A percentile compares a stretch with the other conserved stretches of the same genome.
These are phyloP conservation scores for Cladophialophora exuberans DNA, from an alignment of 2,329 filamentous ascomycete species.

Conservation along the genomic window DNA sequence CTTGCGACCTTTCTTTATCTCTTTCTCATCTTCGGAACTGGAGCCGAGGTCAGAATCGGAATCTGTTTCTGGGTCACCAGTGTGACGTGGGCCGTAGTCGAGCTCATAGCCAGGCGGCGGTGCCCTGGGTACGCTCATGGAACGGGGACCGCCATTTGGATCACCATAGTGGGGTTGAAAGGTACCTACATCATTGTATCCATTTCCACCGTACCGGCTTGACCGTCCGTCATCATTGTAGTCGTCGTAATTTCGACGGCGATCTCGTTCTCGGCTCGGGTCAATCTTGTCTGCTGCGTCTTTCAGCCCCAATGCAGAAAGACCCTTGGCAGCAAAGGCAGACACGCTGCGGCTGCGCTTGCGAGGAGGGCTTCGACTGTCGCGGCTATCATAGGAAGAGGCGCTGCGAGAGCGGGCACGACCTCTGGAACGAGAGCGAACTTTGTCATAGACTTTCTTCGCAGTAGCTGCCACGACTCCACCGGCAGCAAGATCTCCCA, in stretches of 20 bases:
- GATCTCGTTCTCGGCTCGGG: conserved; percentile 35
- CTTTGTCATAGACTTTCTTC: conserved; percentile 50
- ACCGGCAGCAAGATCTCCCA: conserved; percentile 48
- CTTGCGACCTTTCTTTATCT: conserved; percentile 66
- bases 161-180: conserved; percentile 35
- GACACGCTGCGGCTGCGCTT: conserved; percentile 52
- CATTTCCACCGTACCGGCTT: conserved; percentile 38
- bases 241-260: conserved; percentile 45
- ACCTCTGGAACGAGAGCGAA: conserved; percentile 46
- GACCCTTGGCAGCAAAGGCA: conserved; percentile 48
- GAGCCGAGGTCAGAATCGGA: conserved; percentile 58
- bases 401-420: conserved; percentile 45
- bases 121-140: conserved; percentile 33
- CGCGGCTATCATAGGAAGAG: conserved; percentile 58
- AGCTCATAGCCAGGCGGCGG: conserved; percentile 29
- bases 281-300: conserved; percentile 36
- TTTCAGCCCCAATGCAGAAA: conserved; percentile 49
- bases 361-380: conserved; percentile 55
- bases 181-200: conserved; percentile 47
- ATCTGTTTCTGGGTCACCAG: conserved; percentile 39
- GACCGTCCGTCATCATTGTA: conserved; percentile 44
- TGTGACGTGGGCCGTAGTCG: conserved; percentile 32
- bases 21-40: conserved; percentile 65
- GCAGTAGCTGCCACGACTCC: conserved; percentile 52
- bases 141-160: conserved; percentile 29